Conservation (phyloP, 2,329 filamentous ascomycete species). For the Colletotrichum sp. region DNA sequence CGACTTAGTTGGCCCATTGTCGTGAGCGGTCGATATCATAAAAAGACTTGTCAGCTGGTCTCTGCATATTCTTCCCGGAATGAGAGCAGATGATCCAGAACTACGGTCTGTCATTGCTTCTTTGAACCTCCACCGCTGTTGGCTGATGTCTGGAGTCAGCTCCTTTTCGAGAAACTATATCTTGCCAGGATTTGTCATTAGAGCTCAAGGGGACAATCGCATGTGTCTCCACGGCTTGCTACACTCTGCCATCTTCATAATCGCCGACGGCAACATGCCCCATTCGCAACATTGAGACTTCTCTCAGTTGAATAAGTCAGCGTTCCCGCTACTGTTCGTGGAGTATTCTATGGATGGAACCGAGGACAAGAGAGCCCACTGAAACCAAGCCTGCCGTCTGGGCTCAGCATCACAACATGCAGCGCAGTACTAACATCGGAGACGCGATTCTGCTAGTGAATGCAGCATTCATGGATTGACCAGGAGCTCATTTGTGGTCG, state of each 20-base stretch:
- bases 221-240: too few species aligned
- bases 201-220: not conserved
- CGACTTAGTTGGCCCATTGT: accelerated
- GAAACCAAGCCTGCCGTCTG: not conserved
- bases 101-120: not conserved
- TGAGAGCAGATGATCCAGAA: not conserved
- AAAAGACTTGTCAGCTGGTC: not conserved
- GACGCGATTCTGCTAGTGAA: not conserved
- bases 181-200: not conserved
- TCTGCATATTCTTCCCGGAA: accelerated
- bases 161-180: not conserved
- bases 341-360: not conserved
- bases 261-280: too few species aligned
- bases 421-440: not conserved
- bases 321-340: not conserved
- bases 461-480: not conserved
- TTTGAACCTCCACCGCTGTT: not conserved
- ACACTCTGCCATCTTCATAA: too few species aligned
- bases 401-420: not conserved
- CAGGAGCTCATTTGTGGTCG: not conserved
- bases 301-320: not conserved
- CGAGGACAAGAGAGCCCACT: not conserved
- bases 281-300: not conserved
- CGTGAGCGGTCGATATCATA: not conserved
- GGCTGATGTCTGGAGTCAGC: accelerated